Evolutionary conservation across 1,139 yeast genomes (phyloP).

Genomic region (Protomyces arabidopsidicola): DNA sequence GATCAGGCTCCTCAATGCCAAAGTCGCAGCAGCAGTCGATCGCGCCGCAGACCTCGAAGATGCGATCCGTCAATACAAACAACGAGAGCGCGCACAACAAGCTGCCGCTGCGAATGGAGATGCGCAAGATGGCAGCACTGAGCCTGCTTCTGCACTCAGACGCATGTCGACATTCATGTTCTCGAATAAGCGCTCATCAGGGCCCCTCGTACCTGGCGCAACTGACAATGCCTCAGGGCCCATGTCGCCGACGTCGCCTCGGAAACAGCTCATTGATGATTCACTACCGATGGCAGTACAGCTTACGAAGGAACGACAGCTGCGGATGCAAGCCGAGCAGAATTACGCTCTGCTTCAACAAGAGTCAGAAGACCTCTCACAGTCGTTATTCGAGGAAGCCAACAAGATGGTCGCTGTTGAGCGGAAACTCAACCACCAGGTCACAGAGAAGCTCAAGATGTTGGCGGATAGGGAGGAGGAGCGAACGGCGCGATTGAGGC

Average conservation of each 20-base stretch:
- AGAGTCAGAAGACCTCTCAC: slow-evolving; percentile 68
- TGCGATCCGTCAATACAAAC: slow-evolving; percentile 7
- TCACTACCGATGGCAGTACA: slow-evolving; percentile 23
- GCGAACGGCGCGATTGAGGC: slow-evolving; percentile 7
- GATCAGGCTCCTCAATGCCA: slow-evolving; percentile 14
- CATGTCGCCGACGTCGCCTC: slow-evolving; percentile 12
- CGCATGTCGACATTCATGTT: slow-evolving; percentile 1
- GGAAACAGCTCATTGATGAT: neutral
- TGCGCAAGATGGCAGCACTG: too few species aligned
- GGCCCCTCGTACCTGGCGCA: neutral
- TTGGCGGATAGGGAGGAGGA: slow-evolving; percentile 14
- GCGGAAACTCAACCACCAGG: slow-evolving; percentile 2
- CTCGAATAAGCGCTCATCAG: neutral
- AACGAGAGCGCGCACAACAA: slow-evolving; percentile 11
- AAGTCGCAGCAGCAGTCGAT: slow-evolving; percentile 23
- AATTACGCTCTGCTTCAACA: slow-evolving; percentile 51
- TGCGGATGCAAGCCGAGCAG: slow-evolving; percentile 46
- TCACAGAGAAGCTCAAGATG: slow-evolving; percentile 5
- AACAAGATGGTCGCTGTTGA: slow-evolving; percentile 55
- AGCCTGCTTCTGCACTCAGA: neutral
- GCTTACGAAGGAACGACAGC: slow-evolving; percentile 32
- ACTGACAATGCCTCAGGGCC: neutral
- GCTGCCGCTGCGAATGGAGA: neutral
- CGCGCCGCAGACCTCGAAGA: slow-evolving; percentile 25
- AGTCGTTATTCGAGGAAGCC: slow-evolving; percentile 64